Evolutionary conservation across 2,329 filamentous ascomycete genomes (phyloP).

Genomic region (Neofusicoccum umdonicola): DNA sequence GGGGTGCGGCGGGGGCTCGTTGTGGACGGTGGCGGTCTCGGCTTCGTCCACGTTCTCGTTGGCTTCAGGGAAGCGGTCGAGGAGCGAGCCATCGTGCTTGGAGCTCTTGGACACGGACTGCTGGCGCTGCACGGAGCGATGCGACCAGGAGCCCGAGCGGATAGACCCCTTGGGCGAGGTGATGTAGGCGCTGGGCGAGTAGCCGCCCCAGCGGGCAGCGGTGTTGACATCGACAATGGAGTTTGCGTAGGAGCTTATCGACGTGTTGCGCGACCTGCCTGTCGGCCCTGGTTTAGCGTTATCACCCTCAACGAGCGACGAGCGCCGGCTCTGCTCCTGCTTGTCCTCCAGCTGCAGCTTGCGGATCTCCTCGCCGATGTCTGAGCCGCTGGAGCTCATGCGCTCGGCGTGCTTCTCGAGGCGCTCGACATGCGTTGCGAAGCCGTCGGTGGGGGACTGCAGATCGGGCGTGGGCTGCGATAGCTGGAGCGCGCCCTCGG

Average conservation of each 20-base stretch:
- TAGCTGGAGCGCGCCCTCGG: conserved; percentile 28
- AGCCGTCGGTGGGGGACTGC: conserved; percentile 60
- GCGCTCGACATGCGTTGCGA: conserved; percentile 66
- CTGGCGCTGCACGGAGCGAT: conserved; percentile 32
- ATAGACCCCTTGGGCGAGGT: conserved; percentile 66
- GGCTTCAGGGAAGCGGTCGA: conserved; percentile 42
- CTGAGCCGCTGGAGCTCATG: conserved; percentile 68
- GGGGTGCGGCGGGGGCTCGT: not conserved
- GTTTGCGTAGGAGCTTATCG: conserved; percentile 44
- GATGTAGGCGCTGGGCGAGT: conserved; percentile 66
- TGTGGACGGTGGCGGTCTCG: conserved; percentile 9
- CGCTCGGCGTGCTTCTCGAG: conserved; percentile 74
- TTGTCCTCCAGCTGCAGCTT: conserved; percentile 70
- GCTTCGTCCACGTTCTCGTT: conserved; percentile 27
- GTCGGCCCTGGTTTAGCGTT: not conserved
- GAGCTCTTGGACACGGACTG: conserved; percentile 34
- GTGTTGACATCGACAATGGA: conserved; percentile 71
- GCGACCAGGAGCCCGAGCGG: conserved; percentile 47
- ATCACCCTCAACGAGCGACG: conserved; percentile 41
- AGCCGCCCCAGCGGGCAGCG: conserved; percentile 65
- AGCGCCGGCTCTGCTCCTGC: conserved; percentile 64
- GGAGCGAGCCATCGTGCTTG: conserved; percentile 35
- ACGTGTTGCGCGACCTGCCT: conserved; percentile 39
- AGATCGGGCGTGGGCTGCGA: conserved; percentile 63
- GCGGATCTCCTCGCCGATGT: conserved; percentile 75